These are phyloP conservation scores for Rhamnella rubrinervis DNA, from an alignment of 331 rosid genomes.

Conservation along the genomic window DNA sequence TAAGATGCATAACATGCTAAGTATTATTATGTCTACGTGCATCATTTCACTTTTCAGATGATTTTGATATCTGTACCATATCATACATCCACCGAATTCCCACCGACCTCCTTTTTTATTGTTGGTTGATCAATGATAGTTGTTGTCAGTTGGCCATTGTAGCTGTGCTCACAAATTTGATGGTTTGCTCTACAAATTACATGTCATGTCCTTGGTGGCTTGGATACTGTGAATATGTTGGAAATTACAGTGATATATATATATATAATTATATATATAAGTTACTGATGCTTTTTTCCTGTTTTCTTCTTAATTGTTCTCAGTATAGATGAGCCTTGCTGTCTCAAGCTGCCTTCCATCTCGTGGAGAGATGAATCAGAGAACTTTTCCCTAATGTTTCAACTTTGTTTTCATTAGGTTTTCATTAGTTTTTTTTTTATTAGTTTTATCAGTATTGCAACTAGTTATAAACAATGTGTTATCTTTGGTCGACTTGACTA, in stretches of 20 bases:
- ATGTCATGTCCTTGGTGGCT: no score
- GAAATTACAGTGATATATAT: background rate
- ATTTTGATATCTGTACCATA: background rate
- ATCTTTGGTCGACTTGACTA: constrained; percentile 1
- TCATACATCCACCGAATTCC: background rate
- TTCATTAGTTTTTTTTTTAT: background rate
- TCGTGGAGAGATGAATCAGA: constrained; percentile 2
- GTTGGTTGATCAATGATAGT: no score
- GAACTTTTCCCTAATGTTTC: background rate
- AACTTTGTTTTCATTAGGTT: background rate
- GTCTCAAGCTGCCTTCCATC: background rate
- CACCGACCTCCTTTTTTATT: no score
- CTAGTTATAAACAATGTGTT: no score
- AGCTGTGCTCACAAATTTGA: no score
- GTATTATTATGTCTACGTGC: background rate
- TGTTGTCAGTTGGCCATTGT: no score
- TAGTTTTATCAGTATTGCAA: background rate
- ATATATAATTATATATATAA: no score
- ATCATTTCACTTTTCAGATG: background rate
- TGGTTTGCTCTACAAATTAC: no score
- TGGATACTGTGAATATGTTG: background rate
- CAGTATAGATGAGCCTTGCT: background rate
- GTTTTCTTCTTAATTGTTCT: background rate
- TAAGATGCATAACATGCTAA: background rate
- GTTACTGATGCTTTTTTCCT: background rate